phyloP scores from a whole-genome alignment of 768 basidiomycete species.

The Hericium coralloides region DNA sequence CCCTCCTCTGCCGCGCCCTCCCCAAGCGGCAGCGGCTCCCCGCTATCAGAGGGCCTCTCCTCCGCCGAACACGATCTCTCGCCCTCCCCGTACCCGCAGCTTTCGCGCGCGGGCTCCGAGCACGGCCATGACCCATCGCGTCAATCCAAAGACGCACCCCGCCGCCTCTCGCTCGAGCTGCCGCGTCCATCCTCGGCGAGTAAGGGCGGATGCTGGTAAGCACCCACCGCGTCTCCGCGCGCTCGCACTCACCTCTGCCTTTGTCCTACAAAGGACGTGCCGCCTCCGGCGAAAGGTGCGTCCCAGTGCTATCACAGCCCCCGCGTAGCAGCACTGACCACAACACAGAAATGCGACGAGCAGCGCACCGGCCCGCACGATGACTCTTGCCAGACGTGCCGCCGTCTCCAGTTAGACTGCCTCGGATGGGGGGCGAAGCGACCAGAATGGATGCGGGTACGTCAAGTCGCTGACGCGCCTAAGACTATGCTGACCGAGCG shows the following conservation, averaged over 20 bases:
- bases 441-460: constrained; percentile 85
- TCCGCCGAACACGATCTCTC: background rate
- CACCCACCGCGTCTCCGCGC: background rate
- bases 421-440: constrained; percentile 79
- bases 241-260: background rate
- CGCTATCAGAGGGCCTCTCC: constrained; percentile 6
- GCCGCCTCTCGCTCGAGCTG: constrained; percentile 9
- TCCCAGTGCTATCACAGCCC: constrained; percentile 5
- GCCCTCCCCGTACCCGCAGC: constrained; percentile 1
- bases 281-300: constrained; percentile 73
- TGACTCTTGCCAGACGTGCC: constrained; percentile 75
- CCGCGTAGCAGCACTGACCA: background rate
- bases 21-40: constrained; percentile 9
- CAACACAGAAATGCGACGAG: constrained; percentile 79
- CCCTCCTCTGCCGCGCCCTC: constrained; percentile 2
- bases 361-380: constrained; percentile 50
- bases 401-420: constrained; percentile 72
- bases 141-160: constrained; percentile 1
- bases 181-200: constrained; percentile 10
- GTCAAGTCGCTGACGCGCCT: constrained; percentile 18
- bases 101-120: constrained; percentile 3
- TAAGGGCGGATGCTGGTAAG: constrained; percentile 15
- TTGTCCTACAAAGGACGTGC: constrained; percentile 53
- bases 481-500: constrained; percentile 3
- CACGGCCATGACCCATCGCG: background rate